These are phyloP conservation scores for Alternaria angustiovoidea DNA, from an alignment of 2,329 filamentous ascomycete genomes.

Conservation along the genomic window DNA sequence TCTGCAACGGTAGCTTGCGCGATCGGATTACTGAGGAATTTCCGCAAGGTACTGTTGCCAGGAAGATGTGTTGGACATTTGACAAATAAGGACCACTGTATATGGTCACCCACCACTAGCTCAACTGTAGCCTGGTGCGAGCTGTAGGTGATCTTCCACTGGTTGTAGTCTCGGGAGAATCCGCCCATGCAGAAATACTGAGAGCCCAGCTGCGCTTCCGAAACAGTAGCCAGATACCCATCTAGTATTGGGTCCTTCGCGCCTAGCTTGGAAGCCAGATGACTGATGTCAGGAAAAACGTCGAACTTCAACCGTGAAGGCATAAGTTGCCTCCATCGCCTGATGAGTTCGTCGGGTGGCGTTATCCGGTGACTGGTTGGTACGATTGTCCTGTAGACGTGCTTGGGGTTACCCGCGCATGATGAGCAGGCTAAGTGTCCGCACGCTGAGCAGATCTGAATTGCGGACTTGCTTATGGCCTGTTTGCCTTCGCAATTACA, in stretches of 20 bases:
- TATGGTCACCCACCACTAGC: constrained; percentile 48
- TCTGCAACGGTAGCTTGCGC: constrained; percentile 23
- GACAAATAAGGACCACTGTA: constrained; percentile 58
- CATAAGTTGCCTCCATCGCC: constrained; percentile 45
- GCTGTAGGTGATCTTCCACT: constrained; percentile 56
- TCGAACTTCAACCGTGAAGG: constrained; percentile 32
- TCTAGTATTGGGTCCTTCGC: not conserved
- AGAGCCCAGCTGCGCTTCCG: constrained; percentile 14
- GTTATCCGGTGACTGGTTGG: constrained; percentile 38
- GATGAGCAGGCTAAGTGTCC: constrained; percentile 62
- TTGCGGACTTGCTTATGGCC: constrained; percentile 45
- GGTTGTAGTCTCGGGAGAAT: constrained; percentile 36
- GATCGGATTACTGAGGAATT: constrained; percentile 47
- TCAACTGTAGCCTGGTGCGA: constrained; percentile 52
- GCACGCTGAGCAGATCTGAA: constrained; percentile 62
- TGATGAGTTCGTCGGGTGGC: constrained; percentile 56
- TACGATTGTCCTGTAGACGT: constrained; percentile 50
- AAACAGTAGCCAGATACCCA: constrained; percentile 16
- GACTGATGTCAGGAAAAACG: constrained; percentile 23
- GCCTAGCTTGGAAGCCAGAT: not conserved
- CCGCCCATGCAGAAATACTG: constrained; percentile 25
- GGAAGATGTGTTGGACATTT: constrained; percentile 52
- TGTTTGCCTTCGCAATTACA: constrained; percentile 66
- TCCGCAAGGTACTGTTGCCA: constrained; percentile 51
- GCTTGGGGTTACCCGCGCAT: constrained; percentile 64